Base-by-base conservation (phyloP, 2,329 filamentous ascomycete genomes). In the Lachnellula subtilissima region DNA sequence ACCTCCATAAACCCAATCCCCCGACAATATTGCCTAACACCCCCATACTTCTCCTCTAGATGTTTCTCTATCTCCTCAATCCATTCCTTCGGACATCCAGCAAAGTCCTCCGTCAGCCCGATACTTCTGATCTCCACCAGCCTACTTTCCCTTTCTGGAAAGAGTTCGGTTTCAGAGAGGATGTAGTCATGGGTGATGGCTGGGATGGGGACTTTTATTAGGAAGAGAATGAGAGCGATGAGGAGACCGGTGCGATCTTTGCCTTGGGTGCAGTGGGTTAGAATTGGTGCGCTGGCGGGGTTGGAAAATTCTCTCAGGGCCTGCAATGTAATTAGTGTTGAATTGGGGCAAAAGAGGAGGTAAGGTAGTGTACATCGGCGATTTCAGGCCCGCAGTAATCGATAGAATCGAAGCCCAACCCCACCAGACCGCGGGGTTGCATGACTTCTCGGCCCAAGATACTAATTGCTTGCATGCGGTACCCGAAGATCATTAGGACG, bases 191-290 rank as follows among this genome's bases (percentile, higher is more conserved):
- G 68, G 53, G 82, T 76, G 43, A 95, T 84, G 2, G 83, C 86
- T 0, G 77, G 69, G 1, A 76, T 56, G 0, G 84, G 81, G 1
- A 88, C 71, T 7, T 72, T 73, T 3, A 88, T 75, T 11, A 88
- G 73, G 65, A 93, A 76, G 19, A 95, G 73, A 0, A 87, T 71
- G 4, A 96, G 74, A 42, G 87, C 75, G 5, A 90, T 76, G 11
- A 89, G 76, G 12, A 96, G 74, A 0, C 91, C 91, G 1, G 84
- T 91, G 2, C 91, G 82, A 67, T 96, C 91, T 69, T 96, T 96
- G 56, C 91, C 91, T 66, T 95, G 90, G 0, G 91, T 94, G 71
- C 91, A 96, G 71, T 96, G 90, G 2, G 94, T 74, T 7, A 96
- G 69, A 1, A 85, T 71, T 0, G 91, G 90, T 60, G 85, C 83